phyloP scores from a whole-genome alignment of 1,284 basidiomycete species.

The Ceratobasidium sp. region DNA sequence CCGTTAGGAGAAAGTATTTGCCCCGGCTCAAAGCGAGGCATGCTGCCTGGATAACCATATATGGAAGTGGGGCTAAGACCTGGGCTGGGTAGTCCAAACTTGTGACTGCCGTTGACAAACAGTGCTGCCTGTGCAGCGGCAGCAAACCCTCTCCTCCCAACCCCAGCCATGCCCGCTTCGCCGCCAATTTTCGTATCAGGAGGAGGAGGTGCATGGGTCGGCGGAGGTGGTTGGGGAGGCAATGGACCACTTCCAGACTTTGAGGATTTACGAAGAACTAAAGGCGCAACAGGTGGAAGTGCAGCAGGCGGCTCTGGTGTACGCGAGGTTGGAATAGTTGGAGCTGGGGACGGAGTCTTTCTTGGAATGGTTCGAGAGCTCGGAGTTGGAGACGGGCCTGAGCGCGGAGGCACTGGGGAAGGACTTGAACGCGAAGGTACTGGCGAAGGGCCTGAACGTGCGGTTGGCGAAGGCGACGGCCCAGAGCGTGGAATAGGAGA shows the following conservation, averaged over 20 bases:
- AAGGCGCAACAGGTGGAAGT: conserved; percentile 46
- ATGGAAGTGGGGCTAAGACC: conserved; percentile 33
- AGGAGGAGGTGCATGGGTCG: conserved; percentile 48
- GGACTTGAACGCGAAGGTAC: conserved; percentile 29
- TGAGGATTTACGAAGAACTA: conserved; percentile 45
- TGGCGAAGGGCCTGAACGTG: conserved; percentile 40
- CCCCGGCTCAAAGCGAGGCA: conserved; percentile 5
- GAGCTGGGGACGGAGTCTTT: conserved; percentile 50
- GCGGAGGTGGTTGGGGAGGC: conserved; percentile 43
- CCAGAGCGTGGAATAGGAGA: conserved; percentile 23
- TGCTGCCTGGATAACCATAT: conserved; percentile 14
- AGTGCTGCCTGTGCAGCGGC: conserved; percentile 79
- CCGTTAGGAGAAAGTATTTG: not conserved
- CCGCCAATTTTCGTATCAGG: conserved; percentile 80
- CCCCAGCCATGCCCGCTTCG: conserved; percentile 88
- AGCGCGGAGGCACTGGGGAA: conserved; percentile 24
- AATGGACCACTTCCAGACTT: conserved; percentile 41
- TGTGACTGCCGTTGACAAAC: conserved; percentile 52
- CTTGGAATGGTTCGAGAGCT: conserved; percentile 44
- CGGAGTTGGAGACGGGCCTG: conserved; percentile 43
- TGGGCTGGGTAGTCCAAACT: conserved; percentile 1
- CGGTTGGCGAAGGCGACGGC: conserved; percentile 23
- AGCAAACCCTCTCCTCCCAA: conserved; percentile 84
- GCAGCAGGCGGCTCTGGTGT: conserved; percentile 48
- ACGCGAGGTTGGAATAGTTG: conserved; percentile 49